phyloP scores from a whole-genome alignment of 2,329 filamentous ascomycete genomes.

The Paramyrothecium roridum region DNA sequence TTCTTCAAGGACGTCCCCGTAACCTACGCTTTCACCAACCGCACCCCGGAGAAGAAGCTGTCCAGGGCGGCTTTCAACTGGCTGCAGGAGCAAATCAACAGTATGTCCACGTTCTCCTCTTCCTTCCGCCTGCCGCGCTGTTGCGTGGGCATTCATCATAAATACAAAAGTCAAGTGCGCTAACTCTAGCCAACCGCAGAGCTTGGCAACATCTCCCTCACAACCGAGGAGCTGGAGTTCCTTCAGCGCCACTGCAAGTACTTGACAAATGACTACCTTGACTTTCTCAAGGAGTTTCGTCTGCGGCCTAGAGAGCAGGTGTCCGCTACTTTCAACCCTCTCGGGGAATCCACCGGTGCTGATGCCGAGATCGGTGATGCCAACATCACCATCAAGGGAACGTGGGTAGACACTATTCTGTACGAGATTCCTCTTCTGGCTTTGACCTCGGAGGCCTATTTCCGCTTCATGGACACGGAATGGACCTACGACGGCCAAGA shows the following conservation, averaged over 20 bases:
- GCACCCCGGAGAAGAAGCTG: slow-evolving; percentile 89
- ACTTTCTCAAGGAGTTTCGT: slow-evolving; percentile 77
- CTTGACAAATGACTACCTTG: slow-evolving; percentile 72
- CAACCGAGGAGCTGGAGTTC: slow-evolving; percentile 75
- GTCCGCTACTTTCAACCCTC: slow-evolving; percentile 60
- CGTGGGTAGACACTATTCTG: slow-evolving; percentile 92
- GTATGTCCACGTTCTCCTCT: slow-evolving; percentile 40
- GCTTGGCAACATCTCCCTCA: slow-evolving; percentile 77
- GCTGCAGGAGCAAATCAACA: slow-evolving; percentile 79
- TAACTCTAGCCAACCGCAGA: slow-evolving; percentile 47
- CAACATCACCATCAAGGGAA: slow-evolving; percentile 71
- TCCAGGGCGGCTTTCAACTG: slow-evolving; percentile 79
- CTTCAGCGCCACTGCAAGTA: slow-evolving; percentile 78
- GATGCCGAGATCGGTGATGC: slow-evolving; percentile 72
- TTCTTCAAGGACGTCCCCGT: slow-evolving; percentile 83
- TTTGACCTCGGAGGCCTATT: slow-evolving; percentile 92
- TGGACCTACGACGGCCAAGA: slow-evolving; percentile 89
- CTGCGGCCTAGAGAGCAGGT: slow-evolving; percentile 81
- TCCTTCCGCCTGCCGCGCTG: background rate
- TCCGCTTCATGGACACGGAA: slow-evolving; percentile 91
- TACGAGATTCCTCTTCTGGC: slow-evolving; percentile 96
- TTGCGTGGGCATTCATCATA: background rate
- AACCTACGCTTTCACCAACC: slow-evolving; percentile 92
- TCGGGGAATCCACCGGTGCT: slow-evolving; percentile 54
- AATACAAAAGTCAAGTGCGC: background rate